Base-by-base conservation (phyloP, 2,329 filamentous ascomycete species). In the Aspergillus eucalypticola region DNA sequence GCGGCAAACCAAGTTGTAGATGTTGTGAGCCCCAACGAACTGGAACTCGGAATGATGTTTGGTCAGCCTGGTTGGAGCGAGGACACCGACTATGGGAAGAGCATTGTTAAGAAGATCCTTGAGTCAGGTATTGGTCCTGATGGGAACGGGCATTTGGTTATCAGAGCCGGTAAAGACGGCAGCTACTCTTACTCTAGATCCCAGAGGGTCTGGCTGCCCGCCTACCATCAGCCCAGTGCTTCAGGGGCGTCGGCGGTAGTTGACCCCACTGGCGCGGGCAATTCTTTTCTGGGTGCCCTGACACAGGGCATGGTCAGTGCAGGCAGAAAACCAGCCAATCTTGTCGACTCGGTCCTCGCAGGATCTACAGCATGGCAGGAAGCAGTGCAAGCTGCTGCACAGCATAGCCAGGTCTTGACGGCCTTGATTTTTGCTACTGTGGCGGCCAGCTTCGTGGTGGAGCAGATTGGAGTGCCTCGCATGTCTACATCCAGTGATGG, bases 241-340 rank as follows among this genome's bases (percentile, higher is more conserved):
- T 65, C 74, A 0, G 71, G 70, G 60, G 62, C 60, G 62, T 72
- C 73, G 62, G 62, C 68, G 54, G 91, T 97, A 1, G 79, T 95
- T n/a, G 95, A 98, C 75, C 93, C 94, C 0, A 98, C 95, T 0
- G 95, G 95, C 8, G 95, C 92, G 19, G 95, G 95, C 0, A 99
- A 99, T 75, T 88, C 90, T 0, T 98, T 97, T 69, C 80, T 97
- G 8, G 86, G 86, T 21, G 86, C 84, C 2, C 70, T 88, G 60
- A 81, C 84, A 6, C 79, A 87, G 21, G 84, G 82, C 1, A 73
- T 88, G 64, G 78, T 84, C 19, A 79, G 81, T 60, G 67, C 71
- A 25, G 77, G 69, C 8, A 70, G 73, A 54, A 61, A 60, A n/a
- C 70, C 74, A 8, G 67, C 70, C 55, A 60, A 68, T 10, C 55